Evolutionary conservation across 768 basidiomycete species (phyloP), one percentile per base, ranked within the genome.

Genomic region (Saitozyma podzolica): DNA sequence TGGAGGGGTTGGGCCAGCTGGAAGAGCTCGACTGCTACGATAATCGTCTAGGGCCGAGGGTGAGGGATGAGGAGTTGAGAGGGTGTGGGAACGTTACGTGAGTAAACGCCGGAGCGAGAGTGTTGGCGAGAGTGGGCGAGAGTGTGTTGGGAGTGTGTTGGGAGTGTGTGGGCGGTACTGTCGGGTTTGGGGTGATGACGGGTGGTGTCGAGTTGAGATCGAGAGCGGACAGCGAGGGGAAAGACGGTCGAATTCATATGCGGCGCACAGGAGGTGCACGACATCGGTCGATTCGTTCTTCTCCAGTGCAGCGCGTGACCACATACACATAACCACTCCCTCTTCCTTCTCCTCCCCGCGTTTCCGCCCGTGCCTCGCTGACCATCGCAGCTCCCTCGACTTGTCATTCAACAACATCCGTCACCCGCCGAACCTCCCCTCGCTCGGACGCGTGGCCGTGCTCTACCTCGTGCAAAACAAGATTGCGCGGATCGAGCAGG

Each of bases 391-490:
- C 40, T 83, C 85, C 9, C 82, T 99, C 56, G 96, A 98, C 81
- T 82, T 98, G 51, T 98, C 95, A 0, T 99, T 96, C 84, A 99
- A 99, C 81, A 84, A 95, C 37, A 80, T 97, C 59, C 85, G 87
- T 62, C 69, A 79, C 63, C 42, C 63, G 10, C 73, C 83, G 9
- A 77, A 82, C 58, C 83, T 95, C 2, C 81, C 80, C 4, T 84
- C 85, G 6, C 69, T 77, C 56, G 74, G 58, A 6, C 51, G 75
- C 5, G 83, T 99, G 40, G 81, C 84, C 43, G 91, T 89, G 0
- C 83, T 94, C 37, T 99, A 94, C 80, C 91, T 99, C 70, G 91
- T 99, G 6, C 96, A 99, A 80, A 97, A 99, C 81, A 89, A 89
- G 79, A 95, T 98, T 72, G 85, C 86, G 14, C 85, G 84, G 65